Percentiles rank a stretch among this genome's conserved stretches.
phyloP scores from a whole-genome alignment of 2,329 filamentous ascomycete genomes.

The Mycosphaerella sp. region DNA sequence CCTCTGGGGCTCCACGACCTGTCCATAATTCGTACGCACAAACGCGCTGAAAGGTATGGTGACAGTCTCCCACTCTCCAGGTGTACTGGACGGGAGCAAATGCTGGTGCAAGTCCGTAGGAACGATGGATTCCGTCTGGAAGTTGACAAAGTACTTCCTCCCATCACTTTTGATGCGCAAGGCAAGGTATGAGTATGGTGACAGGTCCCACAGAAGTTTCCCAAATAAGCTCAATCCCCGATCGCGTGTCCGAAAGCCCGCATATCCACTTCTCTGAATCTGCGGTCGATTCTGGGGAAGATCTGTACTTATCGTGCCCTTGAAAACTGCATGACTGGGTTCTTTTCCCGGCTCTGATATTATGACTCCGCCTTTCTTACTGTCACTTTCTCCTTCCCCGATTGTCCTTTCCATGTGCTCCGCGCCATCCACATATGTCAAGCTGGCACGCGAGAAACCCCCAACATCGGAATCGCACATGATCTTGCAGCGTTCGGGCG shows the following conservation, averaged over 20 bases:
- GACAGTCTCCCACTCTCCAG: constrained; percentile 93
- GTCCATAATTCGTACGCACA: constrained; percentile 87
- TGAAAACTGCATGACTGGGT: constrained; percentile 69
- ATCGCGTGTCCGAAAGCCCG: constrained; percentile 81
- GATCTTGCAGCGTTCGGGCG: constrained; percentile 53
- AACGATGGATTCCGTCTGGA: constrained; percentile 90
- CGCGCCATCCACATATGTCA: constrained; percentile 52
- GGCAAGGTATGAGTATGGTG: constrained; percentile 80
- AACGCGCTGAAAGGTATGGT: constrained; percentile 86
- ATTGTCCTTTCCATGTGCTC: constrained; percentile 16
- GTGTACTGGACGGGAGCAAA: constrained; percentile 68
- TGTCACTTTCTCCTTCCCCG: constrained; percentile 10
- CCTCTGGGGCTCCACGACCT: constrained; percentile 85
- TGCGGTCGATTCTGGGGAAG: constrained; percentile 69
- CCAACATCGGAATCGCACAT: constrained; percentile 83
- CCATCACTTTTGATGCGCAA: constrained; percentile 86
- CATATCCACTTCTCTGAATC: constrained; percentile 75
- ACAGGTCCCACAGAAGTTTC: constrained; percentile 77
- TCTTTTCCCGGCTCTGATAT: constrained; percentile 34
- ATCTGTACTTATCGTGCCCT: constrained; percentile 79
- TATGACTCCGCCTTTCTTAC: constrained; percentile 14
- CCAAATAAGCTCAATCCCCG: constrained; percentile 76
- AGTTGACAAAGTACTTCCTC: constrained; percentile 85
- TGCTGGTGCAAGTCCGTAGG: constrained; percentile 97
- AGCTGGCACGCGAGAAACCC: constrained; percentile 67